Percentiles rank a stretch among this genome's conserved stretches.
These are phyloP conservation scores for Talaromyces wortmannii DNA, from an alignment of 495 filamentous ascomycete genomes.

Conservation along the genomic window DNA sequence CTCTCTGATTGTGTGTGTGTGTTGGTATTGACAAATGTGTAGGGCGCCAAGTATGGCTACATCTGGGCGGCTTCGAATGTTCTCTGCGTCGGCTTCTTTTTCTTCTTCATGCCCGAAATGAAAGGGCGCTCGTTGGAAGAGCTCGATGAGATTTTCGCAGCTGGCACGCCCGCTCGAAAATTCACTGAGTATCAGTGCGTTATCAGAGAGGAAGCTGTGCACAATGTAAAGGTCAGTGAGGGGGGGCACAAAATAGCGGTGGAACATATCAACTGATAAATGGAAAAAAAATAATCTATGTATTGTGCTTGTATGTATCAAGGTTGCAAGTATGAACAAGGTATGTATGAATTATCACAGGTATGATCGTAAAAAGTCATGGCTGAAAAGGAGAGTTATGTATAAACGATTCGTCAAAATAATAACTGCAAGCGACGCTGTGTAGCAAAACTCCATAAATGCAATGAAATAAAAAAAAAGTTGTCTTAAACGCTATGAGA, in stretches of 20 bases:
- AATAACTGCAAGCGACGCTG: conserved; percentile 1
- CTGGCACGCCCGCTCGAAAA: conserved; percentile 19
- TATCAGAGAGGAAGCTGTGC: conserved; percentile 7
- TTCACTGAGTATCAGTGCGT: conserved; percentile 20
- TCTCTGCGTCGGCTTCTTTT: conserved; percentile 36
- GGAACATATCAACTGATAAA: no score
- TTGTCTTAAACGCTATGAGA: background rate
- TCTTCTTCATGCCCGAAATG: conserved; percentile 46
- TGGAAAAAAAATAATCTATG: no score
- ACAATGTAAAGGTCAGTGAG: background rate
- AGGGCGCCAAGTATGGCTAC: conserved; percentile 41
- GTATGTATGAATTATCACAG: no score
- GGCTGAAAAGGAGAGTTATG: no score
- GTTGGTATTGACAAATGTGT: conserved; percentile 33
- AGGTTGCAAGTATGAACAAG: no score
- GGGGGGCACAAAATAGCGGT: background rate
- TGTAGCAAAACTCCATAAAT: conserved; percentile 3
- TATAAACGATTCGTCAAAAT: no score
- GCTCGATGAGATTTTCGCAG: conserved; percentile 45
- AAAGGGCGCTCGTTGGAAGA: conserved; percentile 45
- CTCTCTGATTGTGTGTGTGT: conserved; percentile 26
- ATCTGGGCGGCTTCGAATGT: conserved; percentile 36
- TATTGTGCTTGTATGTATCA: no score
- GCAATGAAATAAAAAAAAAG: background rate
- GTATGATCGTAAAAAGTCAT: no score